A percentile compares a stretch with the other conserved stretches of the same genome.
These are phyloP conservation scores for Hypoxylon lienhwacheense DNA, from an alignment of 495 filamentous ascomycete species.

Conservation along the genomic window DNA sequence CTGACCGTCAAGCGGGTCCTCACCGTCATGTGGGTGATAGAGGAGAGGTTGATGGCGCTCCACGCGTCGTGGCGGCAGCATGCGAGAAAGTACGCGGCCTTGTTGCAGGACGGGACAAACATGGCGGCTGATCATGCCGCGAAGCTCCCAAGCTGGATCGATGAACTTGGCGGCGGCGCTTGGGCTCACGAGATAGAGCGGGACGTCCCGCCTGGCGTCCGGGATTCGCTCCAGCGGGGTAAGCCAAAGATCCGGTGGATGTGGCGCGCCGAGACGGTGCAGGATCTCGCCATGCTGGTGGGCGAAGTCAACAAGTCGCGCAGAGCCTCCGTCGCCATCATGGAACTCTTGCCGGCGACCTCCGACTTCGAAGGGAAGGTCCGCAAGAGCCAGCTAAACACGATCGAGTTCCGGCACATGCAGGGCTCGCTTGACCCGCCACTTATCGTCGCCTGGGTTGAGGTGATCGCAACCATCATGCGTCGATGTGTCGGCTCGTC, in stretches of 20 bases:
- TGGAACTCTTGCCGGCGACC: constrained; percentile 18
- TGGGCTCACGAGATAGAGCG: constrained; percentile 23
- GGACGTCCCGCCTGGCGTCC: constrained; percentile 9
- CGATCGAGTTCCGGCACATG: constrained; percentile 27
- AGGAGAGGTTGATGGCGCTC: constrained; percentile 21
- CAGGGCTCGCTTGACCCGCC: constrained; percentile 24
- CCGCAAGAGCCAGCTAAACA: constrained; percentile 25
- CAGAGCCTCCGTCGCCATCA: constrained; percentile 11
- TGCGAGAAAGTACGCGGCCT: constrained; percentile 20
- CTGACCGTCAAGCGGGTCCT: constrained; percentile 14
- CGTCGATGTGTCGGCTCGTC: constrained; percentile 9
- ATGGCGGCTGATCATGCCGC: constrained; percentile 7
- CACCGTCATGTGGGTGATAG: constrained; percentile 24
- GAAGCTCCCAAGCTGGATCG: constrained; percentile 15
- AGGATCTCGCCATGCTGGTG: constrained; percentile 19
- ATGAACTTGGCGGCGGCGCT: constrained; percentile 2
- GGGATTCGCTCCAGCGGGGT: constrained; percentile 4
- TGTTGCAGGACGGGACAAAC: constrained; percentile 22
- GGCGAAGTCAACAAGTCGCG: constrained; percentile 20
- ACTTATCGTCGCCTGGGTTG: constrained; percentile 18
- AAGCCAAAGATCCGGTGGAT: constrained; percentile 22
- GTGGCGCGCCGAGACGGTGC: constrained; percentile 17
- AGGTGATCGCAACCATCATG: constrained; percentile 18
- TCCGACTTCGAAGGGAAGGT: constrained; percentile 20
- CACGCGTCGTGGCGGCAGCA: constrained; percentile 22